Percentiles rank a stretch among this genome's conserved stretches.
Conservation (phyloP, 177 flowering plant species). For the Telopea speciosissima region DNA sequence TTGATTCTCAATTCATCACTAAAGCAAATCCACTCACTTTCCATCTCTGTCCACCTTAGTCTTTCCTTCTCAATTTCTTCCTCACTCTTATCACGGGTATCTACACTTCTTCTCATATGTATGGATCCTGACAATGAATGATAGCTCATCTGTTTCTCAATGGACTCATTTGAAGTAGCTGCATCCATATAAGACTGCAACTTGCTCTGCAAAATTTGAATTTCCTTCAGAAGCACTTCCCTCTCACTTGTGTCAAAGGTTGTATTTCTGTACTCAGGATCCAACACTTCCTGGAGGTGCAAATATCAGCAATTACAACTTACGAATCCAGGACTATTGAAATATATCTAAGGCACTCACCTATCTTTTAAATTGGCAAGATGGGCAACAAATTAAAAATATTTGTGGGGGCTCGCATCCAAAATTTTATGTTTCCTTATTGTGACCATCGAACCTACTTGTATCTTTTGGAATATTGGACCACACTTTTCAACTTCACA, state of each 20-base stretch:
- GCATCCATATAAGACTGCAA: conserved; percentile 39
- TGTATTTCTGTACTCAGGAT: conserved; percentile 11
- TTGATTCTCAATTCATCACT: conserved; percentile 88
- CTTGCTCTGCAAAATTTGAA: conserved; percentile 50
- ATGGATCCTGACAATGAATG: conserved; percentile 36
- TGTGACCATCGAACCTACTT: no score
- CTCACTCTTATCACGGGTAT: conserved; percentile 14
- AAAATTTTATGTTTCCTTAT: no score
- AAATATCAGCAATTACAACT: conserved; percentile 5
- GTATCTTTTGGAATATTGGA: no score
- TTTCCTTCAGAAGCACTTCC: conserved; percentile 74
- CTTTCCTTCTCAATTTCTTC: conserved; percentile 81
- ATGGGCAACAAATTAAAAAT: no score
- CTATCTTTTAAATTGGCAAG: no score
- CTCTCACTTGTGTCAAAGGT: conserved; percentile 48
- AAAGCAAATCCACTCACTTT: conserved; percentile 89
- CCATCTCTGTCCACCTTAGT: conserved; percentile 89
- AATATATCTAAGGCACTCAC: no score
- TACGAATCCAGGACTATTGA: neutral
- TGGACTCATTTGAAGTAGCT: conserved; percentile 32
- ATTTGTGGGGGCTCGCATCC: no score
- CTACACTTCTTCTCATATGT: conserved; percentile 30
- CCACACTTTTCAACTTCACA: no score
- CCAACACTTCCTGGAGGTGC: conserved; percentile 33
- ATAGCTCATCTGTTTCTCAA: conserved; percentile 34